Conservation (phyloP, 192 early-diverging fungal genomes). For the Umbelopsis vinacea region DNA sequence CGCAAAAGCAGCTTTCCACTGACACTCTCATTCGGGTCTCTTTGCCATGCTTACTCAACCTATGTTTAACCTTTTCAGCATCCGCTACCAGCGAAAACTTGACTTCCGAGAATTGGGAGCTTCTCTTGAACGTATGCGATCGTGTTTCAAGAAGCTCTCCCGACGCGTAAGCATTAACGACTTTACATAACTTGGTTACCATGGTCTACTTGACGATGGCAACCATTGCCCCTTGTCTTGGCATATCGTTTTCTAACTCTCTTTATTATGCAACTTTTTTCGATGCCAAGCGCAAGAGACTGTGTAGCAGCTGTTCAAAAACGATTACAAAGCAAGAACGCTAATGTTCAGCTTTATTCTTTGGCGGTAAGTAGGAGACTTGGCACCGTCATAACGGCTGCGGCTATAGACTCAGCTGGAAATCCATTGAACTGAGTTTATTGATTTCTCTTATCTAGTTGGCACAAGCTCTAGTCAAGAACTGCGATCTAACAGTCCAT, state of each 20-base stretch:
- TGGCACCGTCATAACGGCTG: background rate
- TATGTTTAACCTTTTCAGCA: slow-evolving; percentile 41
- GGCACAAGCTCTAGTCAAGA: slow-evolving; percentile 89
- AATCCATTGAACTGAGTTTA: background rate
- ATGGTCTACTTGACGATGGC: background rate
- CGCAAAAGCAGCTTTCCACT: background rate
- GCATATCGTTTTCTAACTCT: background rate
- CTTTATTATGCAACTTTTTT: background rate
- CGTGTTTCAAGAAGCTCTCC: slow-evolving; percentile 55
- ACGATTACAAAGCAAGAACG: slow-evolving; percentile 76
- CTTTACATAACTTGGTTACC: background rate
- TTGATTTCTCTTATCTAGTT: slow-evolving; percentile 46
- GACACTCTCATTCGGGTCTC: background rate
- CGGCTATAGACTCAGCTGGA: background rate
- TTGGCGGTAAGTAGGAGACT: slow-evolving; percentile 54
- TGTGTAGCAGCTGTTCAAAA: slow-evolving; percentile 75
- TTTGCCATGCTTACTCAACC: background rate
- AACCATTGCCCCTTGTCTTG: slow-evolving; percentile 1
- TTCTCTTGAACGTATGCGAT: slow-evolving; percentile 77
- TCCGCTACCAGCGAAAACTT: slow-evolving; percentile 92
- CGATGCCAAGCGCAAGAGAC: slow-evolving; percentile 58
- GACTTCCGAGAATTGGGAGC: slow-evolving; percentile 93
- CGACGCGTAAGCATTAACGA: slow-evolving; percentile 44
- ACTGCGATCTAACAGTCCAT: slow-evolving; percentile 79
- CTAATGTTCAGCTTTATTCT: slow-evolving; percentile 77